Conservation (phyloP, 2,329 filamentous ascomycete species). For the Pseudogymnoascus sp. region DNA sequence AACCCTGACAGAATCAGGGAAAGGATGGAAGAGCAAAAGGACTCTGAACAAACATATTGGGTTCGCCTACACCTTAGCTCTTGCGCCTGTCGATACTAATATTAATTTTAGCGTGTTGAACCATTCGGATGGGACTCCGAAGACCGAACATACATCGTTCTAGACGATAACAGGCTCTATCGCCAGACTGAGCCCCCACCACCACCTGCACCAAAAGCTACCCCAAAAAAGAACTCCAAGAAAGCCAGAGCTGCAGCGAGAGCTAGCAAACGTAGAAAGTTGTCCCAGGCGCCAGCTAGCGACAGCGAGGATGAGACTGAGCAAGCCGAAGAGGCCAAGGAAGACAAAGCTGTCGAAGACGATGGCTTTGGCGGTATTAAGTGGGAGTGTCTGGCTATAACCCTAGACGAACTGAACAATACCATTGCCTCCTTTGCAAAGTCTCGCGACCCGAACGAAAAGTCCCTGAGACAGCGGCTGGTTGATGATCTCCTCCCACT, state of each 20-base stretch:
- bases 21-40: slow-evolving; percentile 73
- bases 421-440: slow-evolving; percentile 66
- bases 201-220: slow-evolving; percentile 46
- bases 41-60: slow-evolving; percentile 75
- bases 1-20: slow-evolving; percentile 82
- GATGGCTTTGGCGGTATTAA: slow-evolving; percentile 66
- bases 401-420: slow-evolving; percentile 63
- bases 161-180: slow-evolving; percentile 92
- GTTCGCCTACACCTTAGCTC: slow-evolving; percentile 39
- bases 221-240: slow-evolving; percentile 57
- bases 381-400: slow-evolving; percentile 89
- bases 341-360: slow-evolving; percentile 34
- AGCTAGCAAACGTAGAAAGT: slow-evolving; percentile 63
- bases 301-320: slow-evolving; percentile 34
- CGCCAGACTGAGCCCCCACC: slow-evolving; percentile 69
- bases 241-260: slow-evolving; percentile 55
- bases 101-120: slow-evolving; percentile 53
- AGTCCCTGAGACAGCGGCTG: slow-evolving; percentile 62
- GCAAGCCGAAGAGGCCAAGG: slow-evolving; percentile 25
- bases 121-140: slow-evolving; percentile 82
- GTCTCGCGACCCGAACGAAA: slow-evolving; percentile 78
- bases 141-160: slow-evolving; percentile 78
- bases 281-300: slow-evolving; percentile 37
- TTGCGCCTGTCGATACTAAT: neutral
- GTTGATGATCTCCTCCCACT: slow-evolving; percentile 74